Base-by-base conservation (phyloP, 208 protist species). In the Acanthamoeba sp. region DNA sequence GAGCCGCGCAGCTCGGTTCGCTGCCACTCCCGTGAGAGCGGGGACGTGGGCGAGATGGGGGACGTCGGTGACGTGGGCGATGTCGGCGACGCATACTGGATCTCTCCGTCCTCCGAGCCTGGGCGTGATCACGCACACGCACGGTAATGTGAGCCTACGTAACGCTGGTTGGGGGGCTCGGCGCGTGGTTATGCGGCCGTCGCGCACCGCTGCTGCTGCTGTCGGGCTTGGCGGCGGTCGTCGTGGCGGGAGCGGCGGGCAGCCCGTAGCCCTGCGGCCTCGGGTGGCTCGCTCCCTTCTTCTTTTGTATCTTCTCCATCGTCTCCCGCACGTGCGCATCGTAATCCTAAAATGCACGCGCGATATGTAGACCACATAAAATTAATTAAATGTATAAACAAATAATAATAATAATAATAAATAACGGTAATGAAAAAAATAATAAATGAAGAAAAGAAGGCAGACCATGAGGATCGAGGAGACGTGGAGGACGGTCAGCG, bases 221-320 rank as follows among this genome's bases (percentile, higher is more conserved):
- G 27, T 69, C 62, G 29, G 62, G 62, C 22, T 69, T 69, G 62
- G n/a, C n/a, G n/a, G n/a, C n/a, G n/a, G n/a, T n/a, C n/a, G n/a
- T 38, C 29, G 64, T 27, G 1, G 12, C 18, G 12, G 64, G 12
- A 4, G 64, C 4, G 7, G 40, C 38, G 9, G 38, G n/a, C 73
- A 52, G 73, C 6, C 34, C 73, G 73, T 73, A 73, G 64, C 64
- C 64, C 34, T 73, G 64, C 20, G 64, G 64, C 29, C 29, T 2
- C 12, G 2, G 64, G 24, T 27, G 5, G 55, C 29, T 76, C 36
- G 34, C 18, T 34, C 69, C 32, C 69, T 80, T 80, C 73, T 84
- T 84, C 10, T 84, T 20, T 24, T 84, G 73, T 6, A 84, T 84
- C 73, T 52, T 45, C 27, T 84, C 73, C 73, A 84, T 84, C 73